These are phyloP conservation scores for Gnaphalium uliginosum DNA, from an alignment of 129 eudicot genomes.

Conservation along the genomic window DNA sequence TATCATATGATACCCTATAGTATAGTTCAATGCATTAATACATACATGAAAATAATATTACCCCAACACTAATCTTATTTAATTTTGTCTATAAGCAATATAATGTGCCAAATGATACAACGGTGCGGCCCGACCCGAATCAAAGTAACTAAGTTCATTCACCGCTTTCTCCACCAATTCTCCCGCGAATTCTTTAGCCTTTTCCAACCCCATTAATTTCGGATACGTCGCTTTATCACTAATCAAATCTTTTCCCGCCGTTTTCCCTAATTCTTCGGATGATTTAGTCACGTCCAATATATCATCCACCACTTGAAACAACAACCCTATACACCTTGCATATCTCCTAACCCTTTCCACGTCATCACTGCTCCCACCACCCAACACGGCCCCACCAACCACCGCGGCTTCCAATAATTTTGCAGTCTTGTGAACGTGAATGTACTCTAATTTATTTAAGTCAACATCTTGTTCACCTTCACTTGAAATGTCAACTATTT, in stretches of 20 bases:
- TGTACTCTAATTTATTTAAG: constrained; percentile 48
- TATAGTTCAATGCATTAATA: too few relatives aligned
- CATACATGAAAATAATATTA: too few relatives aligned
- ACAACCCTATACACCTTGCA: constrained; percentile 56
- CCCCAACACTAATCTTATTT: background rate
- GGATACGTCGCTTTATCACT: constrained; percentile 67
- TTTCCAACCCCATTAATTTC: constrained; percentile 62
- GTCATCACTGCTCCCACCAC: constrained; percentile 51
- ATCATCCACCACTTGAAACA: constrained; percentile 78
- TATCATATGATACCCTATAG: background rate
- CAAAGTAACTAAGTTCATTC: constrained; percentile 50
- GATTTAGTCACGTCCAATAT: constrained; percentile 59
- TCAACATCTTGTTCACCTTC: constrained; percentile 48
- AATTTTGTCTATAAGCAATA: constrained; percentile 54
- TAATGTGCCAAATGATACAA: constrained; percentile 54
- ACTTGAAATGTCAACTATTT: constrained; percentile 50
- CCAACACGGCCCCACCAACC: constrained; percentile 64
- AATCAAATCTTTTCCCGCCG: constrained; percentile 60
- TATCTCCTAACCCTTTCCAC: constrained; percentile 58
- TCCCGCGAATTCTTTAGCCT: constrained; percentile 51
- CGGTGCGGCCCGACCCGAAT: constrained; percentile 53
- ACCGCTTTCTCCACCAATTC: constrained; percentile 51
- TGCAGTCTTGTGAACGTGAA: constrained; percentile 59
- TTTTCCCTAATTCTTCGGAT: constrained; percentile 61
- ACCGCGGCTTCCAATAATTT: constrained; percentile 61